phyloP scores from a whole-genome alignment of 352 stramenopile species.

The Globisporangium rhizosaccharum region DNA sequence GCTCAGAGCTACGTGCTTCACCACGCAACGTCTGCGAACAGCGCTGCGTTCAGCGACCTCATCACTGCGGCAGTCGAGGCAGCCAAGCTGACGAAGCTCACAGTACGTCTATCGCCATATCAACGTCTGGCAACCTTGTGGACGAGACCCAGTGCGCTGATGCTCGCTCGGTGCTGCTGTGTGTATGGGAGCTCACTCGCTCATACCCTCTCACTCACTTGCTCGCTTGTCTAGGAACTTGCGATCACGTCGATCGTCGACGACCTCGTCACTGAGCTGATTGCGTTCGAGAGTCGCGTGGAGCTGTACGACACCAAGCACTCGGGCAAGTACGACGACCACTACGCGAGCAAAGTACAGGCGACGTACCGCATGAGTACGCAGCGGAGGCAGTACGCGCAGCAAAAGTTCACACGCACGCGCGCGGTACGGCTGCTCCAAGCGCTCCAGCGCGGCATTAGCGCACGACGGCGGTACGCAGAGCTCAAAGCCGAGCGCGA shows the following conservation, averaged over 20 bases:
- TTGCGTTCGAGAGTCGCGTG: constrained; percentile 48
- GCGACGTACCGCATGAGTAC: constrained; percentile 64
- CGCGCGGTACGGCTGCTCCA: constrained; percentile 59
- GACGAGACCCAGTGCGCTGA: no score
- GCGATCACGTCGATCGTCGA: constrained; percentile 46
- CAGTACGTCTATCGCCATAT: constrained; percentile 10
- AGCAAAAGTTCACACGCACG: constrained; percentile 36
- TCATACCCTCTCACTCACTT: not conserved
- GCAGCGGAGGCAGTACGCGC: constrained; percentile 45
- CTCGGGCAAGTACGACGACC: constrained; percentile 53
- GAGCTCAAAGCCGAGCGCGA: constrained; percentile 58
- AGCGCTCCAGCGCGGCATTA: constrained; percentile 60
- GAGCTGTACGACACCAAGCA: constrained; percentile 49
- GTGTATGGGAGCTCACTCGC: not conserved
- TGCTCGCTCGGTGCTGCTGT: not conserved
- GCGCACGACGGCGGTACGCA: constrained; percentile 39
- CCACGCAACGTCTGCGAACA: constrained; percentile 10
- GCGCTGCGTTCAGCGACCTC: constrained; percentile 17
- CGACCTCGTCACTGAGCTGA: constrained; percentile 52
- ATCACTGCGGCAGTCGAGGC: constrained; percentile 24
- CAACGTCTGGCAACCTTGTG: no score
- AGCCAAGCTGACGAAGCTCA: constrained; percentile 34
- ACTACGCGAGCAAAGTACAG: constrained; percentile 70
- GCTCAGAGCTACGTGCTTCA: constrained; percentile 28
- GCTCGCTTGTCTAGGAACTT: constrained; percentile 28